Base-by-base conservation (phyloP, 176 grass and related monocot genomes). In the Zoysia pacifica region DNA sequence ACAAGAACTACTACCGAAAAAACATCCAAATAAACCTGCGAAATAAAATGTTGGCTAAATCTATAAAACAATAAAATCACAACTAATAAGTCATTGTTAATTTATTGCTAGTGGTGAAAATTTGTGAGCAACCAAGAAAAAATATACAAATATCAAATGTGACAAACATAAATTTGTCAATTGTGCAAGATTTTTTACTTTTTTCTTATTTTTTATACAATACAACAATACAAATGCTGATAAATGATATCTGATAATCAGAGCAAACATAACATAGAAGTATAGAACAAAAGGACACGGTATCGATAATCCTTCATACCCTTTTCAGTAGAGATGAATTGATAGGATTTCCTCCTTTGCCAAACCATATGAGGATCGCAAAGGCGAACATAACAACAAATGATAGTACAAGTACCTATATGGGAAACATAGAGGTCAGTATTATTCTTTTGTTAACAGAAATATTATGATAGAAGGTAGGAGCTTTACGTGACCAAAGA, bases 21-120 rank as follows among this genome's bases (percentile, higher is more conserved):
- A 80, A 91, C 90, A 89, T 91, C 88, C 81, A 99, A 84, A 76
- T 95, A 99, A 72, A 99, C 90, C 97, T 99, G 88, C 68, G 84
- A 91, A 86, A 93, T 15, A 61, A 87, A 83, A 80, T 84, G 9
- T 52, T 72, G 72, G 44, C 3, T 66, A 59, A 78, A 20, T 65
- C 7, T 69, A 41, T 82, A 16, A 76, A 80, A 28, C 28, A 28
- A 28, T 28, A 28, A 85, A 67, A 37, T 67, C 49, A 53, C 39
- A 79, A 70, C 28, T 13, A 51, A 86, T 62, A 58, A 56, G 56
- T 41, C n/a, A 67, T 51, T 50, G 58, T 59, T 74, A 56, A 72
- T 66, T 6, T 60, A 51, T 83, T 55, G 53, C 12, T 53, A 28
- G 51, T 39, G 6, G n/a, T 62, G 41, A 59, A 60, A 76, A 65